These are phyloP conservation scores for Lepidium aucheri DNA, from an alignment of 345 rosid species.

Conservation along the genomic window DNA sequence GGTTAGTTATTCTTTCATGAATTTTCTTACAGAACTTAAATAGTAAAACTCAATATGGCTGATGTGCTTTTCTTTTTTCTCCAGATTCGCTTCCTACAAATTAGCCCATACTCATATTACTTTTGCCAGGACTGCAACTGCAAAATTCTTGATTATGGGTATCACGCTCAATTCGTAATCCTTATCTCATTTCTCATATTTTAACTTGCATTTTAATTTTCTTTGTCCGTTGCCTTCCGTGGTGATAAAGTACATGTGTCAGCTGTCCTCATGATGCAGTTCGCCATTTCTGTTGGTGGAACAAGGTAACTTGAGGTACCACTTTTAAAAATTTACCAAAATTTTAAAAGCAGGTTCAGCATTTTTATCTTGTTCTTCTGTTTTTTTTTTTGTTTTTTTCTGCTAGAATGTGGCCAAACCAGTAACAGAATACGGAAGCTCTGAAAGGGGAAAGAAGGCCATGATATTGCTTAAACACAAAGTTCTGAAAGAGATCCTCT, in stretches of 20 bases:
- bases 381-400: not conserved
- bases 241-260: slow-evolving; percentile 31
- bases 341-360: not conserved
- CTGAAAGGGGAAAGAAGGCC: slow-evolving; percentile 47
- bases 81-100: slow-evolving; percentile 89
- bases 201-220: not conserved
- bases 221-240: not conserved
- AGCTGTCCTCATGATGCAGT: slow-evolving; percentile 73
- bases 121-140: slow-evolving; percentile 94
- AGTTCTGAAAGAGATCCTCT: slow-evolving; percentile 53
- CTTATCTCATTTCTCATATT: not conserved
- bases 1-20: slow-evolving; percentile 36
- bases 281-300: slow-evolving; percentile 99
- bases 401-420: slow-evolving; percentile 74
- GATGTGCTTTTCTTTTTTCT: slow-evolving; percentile 2
- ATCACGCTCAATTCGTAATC: not conserved
- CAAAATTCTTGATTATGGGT: slow-evolving; percentile 79
- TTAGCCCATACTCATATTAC: slow-evolving; percentile 87
- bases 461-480: slow-evolving; percentile 87
- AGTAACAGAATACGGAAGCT: slow-evolving; percentile 44
- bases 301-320: slow-evolving; percentile 50
- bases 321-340: not conserved
- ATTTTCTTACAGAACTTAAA: not conserved
- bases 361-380: slow-evolving; percentile 5
- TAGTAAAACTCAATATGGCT: slow-evolving; percentile 13